Evolutionary conservation across 257 asterid genomes (phyloP), one percentile per base, ranked within the genome.

Genomic region (Datura wrightii): DNA sequence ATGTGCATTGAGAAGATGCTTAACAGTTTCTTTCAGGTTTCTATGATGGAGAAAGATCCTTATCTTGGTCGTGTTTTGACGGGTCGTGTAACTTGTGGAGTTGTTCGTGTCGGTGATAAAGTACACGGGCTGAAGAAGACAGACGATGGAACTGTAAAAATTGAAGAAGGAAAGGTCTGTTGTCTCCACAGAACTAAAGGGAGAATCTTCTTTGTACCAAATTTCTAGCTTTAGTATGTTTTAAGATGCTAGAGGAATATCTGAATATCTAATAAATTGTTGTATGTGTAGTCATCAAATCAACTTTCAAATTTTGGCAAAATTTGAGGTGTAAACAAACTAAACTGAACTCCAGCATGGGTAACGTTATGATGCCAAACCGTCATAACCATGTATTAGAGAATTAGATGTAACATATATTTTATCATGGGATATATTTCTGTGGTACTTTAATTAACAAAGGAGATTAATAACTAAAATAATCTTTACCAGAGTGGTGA

Each of bases 1-100:
- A n/a, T 44, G 10, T 19, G 59, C 46, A 54, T 31, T 79, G 52
- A 87, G 65, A 87, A 85, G 89, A 86, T 87, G 84, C 89, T 86
- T 90, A 93, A 89, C 87, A 89, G 93, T 89, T 91, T 79, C 85
- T 93, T 91, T 88, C 93, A 97, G 99, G 99, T 97, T 87, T 97
- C 99, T 69, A 97, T 97, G 99, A 95, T 97, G 99, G 99, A 97
- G 88, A 90, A 89, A 86, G 99, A 97, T 88, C 93, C 93, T 86
- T 97, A 90, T 90, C 94, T 97, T 88, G 99, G 99, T 16, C 92
- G 99, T 79, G 94, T 95, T 83, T 89, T 97, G 88, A 97, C 99
- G 54, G 99, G 99, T 42, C 98, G 99, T 85, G 91, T 97, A 83
- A 83, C 90, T 89, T 92, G 94, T 74, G 99, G 99, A 86, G 60